Evolutionary conservation across 805 yeast species (phyloP), one percentile per base, ranked within the genome.

Genomic region (Wickerhamomyces sydowiorum): DNA sequence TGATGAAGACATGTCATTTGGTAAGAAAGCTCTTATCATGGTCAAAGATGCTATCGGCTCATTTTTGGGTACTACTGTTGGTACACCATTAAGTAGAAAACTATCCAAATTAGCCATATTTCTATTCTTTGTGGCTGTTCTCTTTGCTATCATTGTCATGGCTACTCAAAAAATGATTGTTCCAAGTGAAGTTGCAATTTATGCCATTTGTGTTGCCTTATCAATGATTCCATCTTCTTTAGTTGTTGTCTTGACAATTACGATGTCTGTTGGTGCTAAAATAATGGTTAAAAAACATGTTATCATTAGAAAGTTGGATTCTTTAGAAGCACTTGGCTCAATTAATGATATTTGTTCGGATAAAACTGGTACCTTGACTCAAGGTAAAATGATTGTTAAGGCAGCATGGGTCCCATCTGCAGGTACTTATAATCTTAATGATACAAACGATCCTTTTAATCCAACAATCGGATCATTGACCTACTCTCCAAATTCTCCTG

Each of bases 141-240:
- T 88, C 1, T 82, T 86, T 56, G 96, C 96, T 1, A 80, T 88
- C 43, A 78, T 88, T 17, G 95, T 86, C 4, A 83, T 87, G 95
- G 95, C 81, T 2, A 78, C 93, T 9, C 95, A 87, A 62, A 74
- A 74, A 46, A 80, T 86, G 61, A 54, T 66, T 12, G 95, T 87
- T n/a, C 80, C 77, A 50, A 76, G 72, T 43, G 88, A 86, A 51
- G 93, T 87, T 29, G 95, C 95, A 13, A 80, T 87, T 38, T 87
- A 87, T 57, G 96, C 96, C 21, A 82, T 88, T 54, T 87, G 95
- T 65, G 90, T 85, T 37, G 86, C 54, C 0, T 66, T 84, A 37
- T 78, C 90, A 5, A 85, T 85, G 88, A 84, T 84, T 49, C 93
- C 93, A 3, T 83, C 89, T 3, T 80, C 90, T 1, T 69, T 84